phyloP scores from a whole-genome alignment of 129 eudicot species.

The Tagetes erecta region DNA sequence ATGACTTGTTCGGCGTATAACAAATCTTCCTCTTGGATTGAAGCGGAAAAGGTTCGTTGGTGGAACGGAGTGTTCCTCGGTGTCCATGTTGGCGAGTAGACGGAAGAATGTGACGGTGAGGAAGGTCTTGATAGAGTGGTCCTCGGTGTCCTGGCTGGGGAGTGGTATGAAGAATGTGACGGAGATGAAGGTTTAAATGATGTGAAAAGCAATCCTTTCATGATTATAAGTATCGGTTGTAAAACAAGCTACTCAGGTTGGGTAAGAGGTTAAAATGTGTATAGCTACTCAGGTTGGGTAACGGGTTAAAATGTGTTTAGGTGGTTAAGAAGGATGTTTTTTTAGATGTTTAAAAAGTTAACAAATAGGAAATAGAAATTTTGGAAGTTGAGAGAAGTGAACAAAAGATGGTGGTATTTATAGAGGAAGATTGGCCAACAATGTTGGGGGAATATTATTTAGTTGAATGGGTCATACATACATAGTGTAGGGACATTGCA shows the following conservation, averaged over 20 bases:
- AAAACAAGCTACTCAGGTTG: not conserved
- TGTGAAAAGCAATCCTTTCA: conserved; percentile 36
- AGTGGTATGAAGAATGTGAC: too few relatives aligned
- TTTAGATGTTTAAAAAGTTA: not conserved
- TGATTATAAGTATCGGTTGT: not conserved
- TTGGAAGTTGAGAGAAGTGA: conserved; percentile 7
- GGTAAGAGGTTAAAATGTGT: too few relatives aligned
- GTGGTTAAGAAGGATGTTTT: not conserved
- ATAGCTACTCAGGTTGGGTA: too few relatives aligned
- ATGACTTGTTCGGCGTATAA: conserved; percentile 49
- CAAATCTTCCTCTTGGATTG: conserved; percentile 52
- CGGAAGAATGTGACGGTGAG: conserved; percentile 27
- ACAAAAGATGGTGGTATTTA: conserved; percentile 21
- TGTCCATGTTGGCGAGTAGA: conserved; percentile 30
- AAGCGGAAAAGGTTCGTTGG: conserved; percentile 38
- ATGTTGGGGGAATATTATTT: conserved; percentile 18
- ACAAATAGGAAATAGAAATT: not conserved
- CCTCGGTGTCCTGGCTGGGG: too few relatives aligned
- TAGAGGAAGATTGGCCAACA: conserved; percentile 25
- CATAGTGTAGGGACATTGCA: not conserved
- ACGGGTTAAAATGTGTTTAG: not conserved
- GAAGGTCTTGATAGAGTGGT: too few relatives aligned
- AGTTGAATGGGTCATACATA: not conserved
- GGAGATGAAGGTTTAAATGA: conserved; percentile 42
- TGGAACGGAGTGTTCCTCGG: conserved; percentile 16